A percentile compares a stretch with the other conserved stretches of the same genome.
These are phyloP conservation scores for Calonectria pteridis DNA, from an alignment of 2,329 filamentous ascomycete species.

Conservation along the genomic window DNA sequence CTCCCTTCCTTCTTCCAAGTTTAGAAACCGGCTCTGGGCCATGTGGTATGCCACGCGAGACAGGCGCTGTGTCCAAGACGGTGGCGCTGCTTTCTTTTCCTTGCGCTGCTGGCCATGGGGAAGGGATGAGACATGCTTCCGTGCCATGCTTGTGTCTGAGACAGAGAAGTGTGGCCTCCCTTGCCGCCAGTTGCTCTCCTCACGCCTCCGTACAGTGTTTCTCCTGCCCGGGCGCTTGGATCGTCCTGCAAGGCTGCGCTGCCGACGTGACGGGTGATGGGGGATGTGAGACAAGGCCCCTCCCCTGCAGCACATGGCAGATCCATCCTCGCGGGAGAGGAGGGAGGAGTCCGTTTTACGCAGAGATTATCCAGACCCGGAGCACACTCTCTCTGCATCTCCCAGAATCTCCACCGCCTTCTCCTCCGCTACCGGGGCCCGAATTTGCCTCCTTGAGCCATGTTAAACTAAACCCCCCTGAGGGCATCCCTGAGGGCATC, in stretches of 20 bases:
- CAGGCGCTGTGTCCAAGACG: conserved; percentile 15
- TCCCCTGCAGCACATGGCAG: conserved; percentile 42
- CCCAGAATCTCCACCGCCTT: conserved; percentile 19
- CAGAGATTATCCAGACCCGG: neutral
- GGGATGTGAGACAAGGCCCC: conserved; percentile 43
- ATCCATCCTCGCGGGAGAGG: conserved; percentile 41
- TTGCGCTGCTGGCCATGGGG: neutral
- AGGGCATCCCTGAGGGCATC: conserved; percentile 21
- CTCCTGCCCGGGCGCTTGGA: conserved; percentile 28
- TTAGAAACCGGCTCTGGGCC: conserved; percentile 8
- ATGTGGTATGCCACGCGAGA: conserved; percentile 21
- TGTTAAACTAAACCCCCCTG: neutral
- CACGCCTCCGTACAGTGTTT: neutral
- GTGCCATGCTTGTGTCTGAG: neutral
- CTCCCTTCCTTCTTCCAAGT: neutral
- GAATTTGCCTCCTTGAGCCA: neutral
- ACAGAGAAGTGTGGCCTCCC: neutral
- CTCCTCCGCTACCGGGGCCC: conserved; percentile 4
- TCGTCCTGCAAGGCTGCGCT: conserved; percentile 41
- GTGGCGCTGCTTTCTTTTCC: conserved; percentile 1
- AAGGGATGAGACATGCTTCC: neutral
- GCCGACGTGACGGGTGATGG: conserved; percentile 27
- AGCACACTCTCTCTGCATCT: neutral
- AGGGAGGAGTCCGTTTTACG: conserved; percentile 12
- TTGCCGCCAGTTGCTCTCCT: neutral